A percentile compares a stretch with the other conserved stretches of the same genome.
phyloP scores from a whole-genome alignment of 1,284 basidiomycete species.

The Tranzscheliella williamsii region DNA sequence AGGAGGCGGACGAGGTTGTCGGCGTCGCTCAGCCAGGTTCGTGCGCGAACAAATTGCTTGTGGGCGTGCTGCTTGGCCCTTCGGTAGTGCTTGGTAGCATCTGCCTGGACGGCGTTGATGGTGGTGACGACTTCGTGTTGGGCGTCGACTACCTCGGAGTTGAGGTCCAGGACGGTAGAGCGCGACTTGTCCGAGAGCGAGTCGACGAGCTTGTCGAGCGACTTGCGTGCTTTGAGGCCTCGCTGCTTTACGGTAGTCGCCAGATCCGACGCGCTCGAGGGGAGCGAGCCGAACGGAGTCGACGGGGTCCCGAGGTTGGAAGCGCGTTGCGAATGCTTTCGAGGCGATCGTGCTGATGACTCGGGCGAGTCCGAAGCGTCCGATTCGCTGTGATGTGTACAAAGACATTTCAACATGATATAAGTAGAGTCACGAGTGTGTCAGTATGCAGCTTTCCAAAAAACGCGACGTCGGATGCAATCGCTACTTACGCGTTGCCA shows the following conservation, averaged over 20 bases:
- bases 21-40: constrained; percentile 41
- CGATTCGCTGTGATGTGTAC: constrained; percentile 24
- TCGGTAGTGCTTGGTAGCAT: constrained; percentile 22
- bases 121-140: constrained; percentile 36
- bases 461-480: neutral
- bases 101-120: constrained; percentile 28
- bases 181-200: constrained; percentile 36
- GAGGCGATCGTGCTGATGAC: constrained; percentile 36
- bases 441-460: no score
- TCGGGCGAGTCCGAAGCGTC: constrained; percentile 47
- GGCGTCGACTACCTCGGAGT: constrained; percentile 30
- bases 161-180: constrained; percentile 33
- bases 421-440: no score
- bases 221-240: constrained; percentile 39
- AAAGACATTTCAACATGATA: neutral
- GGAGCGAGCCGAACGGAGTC: constrained; percentile 19
- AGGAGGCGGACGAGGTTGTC: constrained; percentile 40
- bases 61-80: constrained; percentile 28
- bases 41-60: constrained; percentile 27
- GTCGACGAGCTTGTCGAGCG: constrained; percentile 43
- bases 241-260: constrained; percentile 23
- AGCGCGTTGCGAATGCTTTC: constrained; percentile 45
- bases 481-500: constrained; percentile 24
- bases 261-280: constrained; percentile 17
- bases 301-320: constrained; percentile 31